A percentile compares a stretch with the other conserved stretches of the same genome.
Evolutionary conservation across 2,329 filamentous ascomycete genomes (phyloP).

Genomic region (Falciphora oryzae): DNA sequence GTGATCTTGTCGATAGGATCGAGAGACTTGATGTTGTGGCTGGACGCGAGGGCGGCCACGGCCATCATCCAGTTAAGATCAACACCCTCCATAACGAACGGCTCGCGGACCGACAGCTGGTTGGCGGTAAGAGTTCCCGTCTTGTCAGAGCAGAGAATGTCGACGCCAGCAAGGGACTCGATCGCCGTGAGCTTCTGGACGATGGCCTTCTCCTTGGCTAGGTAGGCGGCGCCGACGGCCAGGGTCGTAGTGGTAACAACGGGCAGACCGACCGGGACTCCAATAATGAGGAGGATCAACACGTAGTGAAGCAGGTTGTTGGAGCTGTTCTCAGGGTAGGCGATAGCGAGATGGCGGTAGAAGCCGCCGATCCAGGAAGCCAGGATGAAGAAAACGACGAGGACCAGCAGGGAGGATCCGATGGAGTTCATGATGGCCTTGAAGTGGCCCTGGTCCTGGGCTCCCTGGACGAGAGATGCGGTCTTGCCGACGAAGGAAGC

Average conservation of each 20-base stretch:
- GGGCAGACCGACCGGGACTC: slow-evolving; percentile 74
- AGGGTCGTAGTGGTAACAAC: slow-evolving; percentile 67
- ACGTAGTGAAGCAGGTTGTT: slow-evolving; percentile 63
- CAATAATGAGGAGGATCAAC: slow-evolving; percentile 67
- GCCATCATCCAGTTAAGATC: slow-evolving; percentile 85
- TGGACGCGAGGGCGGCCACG: slow-evolving; percentile 69
- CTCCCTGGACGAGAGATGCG: slow-evolving; percentile 67
- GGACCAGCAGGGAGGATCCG: slow-evolving; percentile 65
- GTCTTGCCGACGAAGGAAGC: slow-evolving; percentile 74
- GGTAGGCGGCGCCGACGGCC: slow-evolving; percentile 47
- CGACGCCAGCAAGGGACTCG: slow-evolving; percentile 64
- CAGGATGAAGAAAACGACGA: slow-evolving; percentile 74
- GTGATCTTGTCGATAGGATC: slow-evolving; percentile 78
- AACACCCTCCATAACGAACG: slow-evolving; percentile 69
- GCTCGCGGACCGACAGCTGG: slow-evolving; percentile 71
- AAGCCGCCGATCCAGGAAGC: slow-evolving; percentile 73
- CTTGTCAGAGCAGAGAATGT: slow-evolving; percentile 66
- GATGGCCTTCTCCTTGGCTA: slow-evolving; percentile 50
- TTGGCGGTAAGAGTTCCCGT: slow-evolving; percentile 71
- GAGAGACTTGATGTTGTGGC: slow-evolving; percentile 72
- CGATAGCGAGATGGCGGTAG: slow-evolving; percentile 64
- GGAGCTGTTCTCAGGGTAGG: slow-evolving; percentile 49
- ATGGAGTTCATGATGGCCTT: slow-evolving; percentile 83
- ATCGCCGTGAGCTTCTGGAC: slow-evolving; percentile 57
- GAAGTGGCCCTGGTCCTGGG: slow-evolving; percentile 69